Evolutionary conservation across 2,329 filamentous ascomycete species (phyloP).

Genomic region (Fusarium pseudocircinatum): DNA sequence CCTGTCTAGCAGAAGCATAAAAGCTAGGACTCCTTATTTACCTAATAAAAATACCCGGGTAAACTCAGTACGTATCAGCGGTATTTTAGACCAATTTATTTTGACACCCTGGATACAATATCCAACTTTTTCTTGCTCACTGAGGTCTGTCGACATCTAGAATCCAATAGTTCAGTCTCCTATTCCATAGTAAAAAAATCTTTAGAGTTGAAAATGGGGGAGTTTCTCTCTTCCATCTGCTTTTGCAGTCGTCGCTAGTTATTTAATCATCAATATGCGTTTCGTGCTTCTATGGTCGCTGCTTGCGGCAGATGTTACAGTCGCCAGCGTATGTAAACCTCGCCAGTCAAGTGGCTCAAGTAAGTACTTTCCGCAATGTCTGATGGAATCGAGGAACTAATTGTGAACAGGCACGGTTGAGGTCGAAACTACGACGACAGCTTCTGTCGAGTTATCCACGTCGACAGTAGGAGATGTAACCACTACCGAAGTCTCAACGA

Average conservation of each 20-base stretch:
- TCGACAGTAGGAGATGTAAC: background rate
- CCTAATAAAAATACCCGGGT: fast-evolving
- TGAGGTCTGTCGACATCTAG: background rate
- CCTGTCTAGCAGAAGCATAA: background rate
- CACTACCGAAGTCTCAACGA: fast-evolving
- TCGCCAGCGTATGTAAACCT: background rate
- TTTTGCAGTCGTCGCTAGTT: background rate
- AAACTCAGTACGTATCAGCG: no score
- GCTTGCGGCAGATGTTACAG: background rate
- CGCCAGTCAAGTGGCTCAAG: background rate
- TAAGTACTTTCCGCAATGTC: background rate
- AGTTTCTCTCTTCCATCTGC: fast-evolving
- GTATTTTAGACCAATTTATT: background rate
- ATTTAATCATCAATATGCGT: background rate
- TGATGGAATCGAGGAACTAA: background rate
- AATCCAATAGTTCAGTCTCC: background rate
- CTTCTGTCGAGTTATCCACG: background rate
- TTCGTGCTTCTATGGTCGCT: background rate
- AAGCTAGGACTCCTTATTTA: fast-evolving
- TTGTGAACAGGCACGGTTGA: fast-evolving
- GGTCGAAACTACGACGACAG: background rate
- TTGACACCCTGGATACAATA: no score
- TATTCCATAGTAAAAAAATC: background rate
- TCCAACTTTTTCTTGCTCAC: background rate
- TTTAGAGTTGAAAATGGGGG: background rate